Percentiles rank a stretch among this genome's conserved stretches.
Conservation (phyloP, 2,329 filamentous ascomycete genomes). For the Alternaria sp. region DNA sequence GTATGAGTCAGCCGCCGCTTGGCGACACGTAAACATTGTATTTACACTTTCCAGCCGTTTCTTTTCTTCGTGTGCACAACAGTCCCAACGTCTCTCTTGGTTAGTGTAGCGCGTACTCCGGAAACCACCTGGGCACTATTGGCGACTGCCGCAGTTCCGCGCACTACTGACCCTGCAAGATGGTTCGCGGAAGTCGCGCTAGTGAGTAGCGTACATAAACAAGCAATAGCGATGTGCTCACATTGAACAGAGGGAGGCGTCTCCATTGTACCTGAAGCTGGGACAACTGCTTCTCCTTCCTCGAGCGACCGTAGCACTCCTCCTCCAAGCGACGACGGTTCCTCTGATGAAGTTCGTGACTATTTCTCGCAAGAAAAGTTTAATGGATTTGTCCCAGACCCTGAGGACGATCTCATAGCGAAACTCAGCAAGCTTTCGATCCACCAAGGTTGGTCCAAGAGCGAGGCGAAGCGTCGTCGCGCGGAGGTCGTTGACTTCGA, state of each 20-base stretch:
- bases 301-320: neutral
- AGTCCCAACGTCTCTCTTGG: neutral
- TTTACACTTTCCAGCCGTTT: neutral
- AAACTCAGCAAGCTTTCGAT: conserved; percentile 24
- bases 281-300: neutral
- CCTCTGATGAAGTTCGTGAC: neutral
- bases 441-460: conserved; percentile 17
- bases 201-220: neutral
- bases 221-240: neutral
- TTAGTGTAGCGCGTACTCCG: neutral
- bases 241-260: conserved; percentile 1
- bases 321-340: neutral
- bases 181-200: neutral
- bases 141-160: neutral
- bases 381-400: conserved; percentile 17
- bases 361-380: conserved; percentile 1
- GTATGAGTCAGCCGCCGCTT: neutral
- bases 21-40: neutral
- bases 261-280: neutral
- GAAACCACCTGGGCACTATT: neutral
- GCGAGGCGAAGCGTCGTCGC: conserved; percentile 5
- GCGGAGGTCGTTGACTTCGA: conserved; percentile 15
- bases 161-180: neutral
- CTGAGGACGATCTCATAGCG: conserved; percentile 7
- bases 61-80: neutral